These are phyloP conservation scores for Puccinia triticina DNA, from an alignment of 1,284 basidiomycete genomes.

Conservation along the genomic window DNA sequence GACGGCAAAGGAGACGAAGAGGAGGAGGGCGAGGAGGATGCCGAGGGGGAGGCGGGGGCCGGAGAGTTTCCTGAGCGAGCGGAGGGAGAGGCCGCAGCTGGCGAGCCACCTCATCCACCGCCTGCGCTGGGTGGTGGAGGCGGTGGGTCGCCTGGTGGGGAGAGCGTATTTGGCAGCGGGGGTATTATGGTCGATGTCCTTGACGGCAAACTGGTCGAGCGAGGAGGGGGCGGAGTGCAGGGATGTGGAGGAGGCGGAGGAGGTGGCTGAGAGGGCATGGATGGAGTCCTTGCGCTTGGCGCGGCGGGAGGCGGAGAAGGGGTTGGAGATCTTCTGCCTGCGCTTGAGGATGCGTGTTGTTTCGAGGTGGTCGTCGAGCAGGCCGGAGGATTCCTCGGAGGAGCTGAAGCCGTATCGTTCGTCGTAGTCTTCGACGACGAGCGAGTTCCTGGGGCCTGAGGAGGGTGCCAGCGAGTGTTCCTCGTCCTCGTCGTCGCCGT, in stretches of 20 bases:
- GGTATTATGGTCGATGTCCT: conserved; percentile 11
- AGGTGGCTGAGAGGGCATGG: conserved; percentile 45
- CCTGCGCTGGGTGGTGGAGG: neutral
- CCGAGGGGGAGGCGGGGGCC: conserved; percentile 65
- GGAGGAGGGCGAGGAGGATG: conserved; percentile 66
- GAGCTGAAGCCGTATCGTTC: conserved; percentile 41
- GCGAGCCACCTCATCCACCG: conserved; percentile 40
- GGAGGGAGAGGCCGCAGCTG: conserved; percentile 46
- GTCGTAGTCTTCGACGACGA: conserved; percentile 28
- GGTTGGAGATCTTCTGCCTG: conserved; percentile 3
- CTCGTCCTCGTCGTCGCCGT: conserved; percentile 20
- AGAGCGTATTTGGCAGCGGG: conserved; percentile 6
- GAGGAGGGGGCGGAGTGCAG: conserved; percentile 27
- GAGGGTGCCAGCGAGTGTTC: conserved; percentile 17
- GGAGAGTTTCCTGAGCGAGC: conserved; percentile 70
- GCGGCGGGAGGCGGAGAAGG: conserved; percentile 48
- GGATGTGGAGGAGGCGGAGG: conserved; percentile 42
- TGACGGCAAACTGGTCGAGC: conserved; percentile 11
- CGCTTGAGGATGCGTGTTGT: conserved; percentile 16
- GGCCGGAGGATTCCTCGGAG: conserved; percentile 37
- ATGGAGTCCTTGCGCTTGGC: conserved; percentile 46
- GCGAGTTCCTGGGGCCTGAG: neutral
- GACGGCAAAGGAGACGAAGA: conserved; percentile 70
- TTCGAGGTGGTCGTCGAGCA: conserved; percentile 8
- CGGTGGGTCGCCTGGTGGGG: conserved; percentile 20